phyloP scores from a whole-genome alignment of 2,329 filamentous ascomycete genomes.

The Epichloe brachyelytri region DNA sequence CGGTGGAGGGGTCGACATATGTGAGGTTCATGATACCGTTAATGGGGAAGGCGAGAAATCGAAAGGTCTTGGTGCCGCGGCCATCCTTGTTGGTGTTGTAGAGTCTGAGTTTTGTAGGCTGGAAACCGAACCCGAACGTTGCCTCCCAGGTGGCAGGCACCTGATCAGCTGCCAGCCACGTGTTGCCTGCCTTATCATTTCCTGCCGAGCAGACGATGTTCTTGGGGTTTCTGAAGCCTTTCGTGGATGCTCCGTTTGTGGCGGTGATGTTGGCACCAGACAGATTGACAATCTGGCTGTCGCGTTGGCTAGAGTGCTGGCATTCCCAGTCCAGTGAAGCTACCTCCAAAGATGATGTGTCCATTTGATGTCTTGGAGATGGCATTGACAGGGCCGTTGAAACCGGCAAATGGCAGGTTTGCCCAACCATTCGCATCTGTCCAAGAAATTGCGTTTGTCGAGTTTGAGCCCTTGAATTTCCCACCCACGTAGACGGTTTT shows the following conservation, averaged over 20 bases:
- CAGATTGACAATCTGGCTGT: conserved; percentile 74
- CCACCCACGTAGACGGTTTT: conserved; percentile 87
- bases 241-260: conserved; percentile 44
- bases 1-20: conserved; percentile 64
- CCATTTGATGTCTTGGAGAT: conserved; percentile 71
- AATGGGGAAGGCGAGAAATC: conserved; percentile 73
- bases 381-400: conserved; percentile 82
- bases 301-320: conserved; percentile 51
- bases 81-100: conserved; percentile 79
- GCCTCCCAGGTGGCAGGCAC: conserved; percentile 74
- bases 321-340: conserved; percentile 78
- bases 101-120: conserved; percentile 74
- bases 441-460: conserved; percentile 85
- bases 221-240: conserved; percentile 60
- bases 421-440: conserved; percentile 53
- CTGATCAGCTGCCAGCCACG: conserved; percentile 66
- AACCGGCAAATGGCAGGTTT: conserved; percentile 79
- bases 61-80: conserved; percentile 77
- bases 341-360: conserved; percentile 83
- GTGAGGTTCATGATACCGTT: conserved; percentile 95
- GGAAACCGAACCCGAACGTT: conserved; percentile 68
- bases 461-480: conserved; percentile 65
- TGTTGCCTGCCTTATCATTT: conserved; percentile 56
- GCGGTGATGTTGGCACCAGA: conserved; percentile 62
- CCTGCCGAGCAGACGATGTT: conserved; percentile 69